Percentiles rank a stretch among this genome's conserved stretches.
These are phyloP conservation scores for Massariosphaeria phaeospora DNA, from an alignment of 495 filamentous ascomycete genomes.

Conservation along the genomic window DNA sequence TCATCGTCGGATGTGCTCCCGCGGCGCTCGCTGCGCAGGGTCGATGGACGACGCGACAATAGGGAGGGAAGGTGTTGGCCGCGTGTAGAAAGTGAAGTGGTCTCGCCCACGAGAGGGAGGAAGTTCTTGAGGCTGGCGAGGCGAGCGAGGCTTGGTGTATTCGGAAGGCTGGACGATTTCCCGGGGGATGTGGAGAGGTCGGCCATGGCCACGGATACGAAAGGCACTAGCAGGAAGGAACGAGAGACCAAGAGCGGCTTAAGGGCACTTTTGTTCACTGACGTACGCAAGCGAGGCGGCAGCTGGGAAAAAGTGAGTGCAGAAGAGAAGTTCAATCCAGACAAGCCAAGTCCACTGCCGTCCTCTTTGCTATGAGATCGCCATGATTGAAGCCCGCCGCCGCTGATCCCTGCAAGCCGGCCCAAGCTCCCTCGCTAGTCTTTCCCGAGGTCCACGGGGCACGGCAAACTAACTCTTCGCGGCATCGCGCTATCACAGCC, in stretches of 20 bases:
- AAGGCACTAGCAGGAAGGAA: too few species aligned
- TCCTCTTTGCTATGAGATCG: too few species aligned
- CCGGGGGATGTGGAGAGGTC: constrained; percentile 5
- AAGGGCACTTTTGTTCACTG: too few species aligned
- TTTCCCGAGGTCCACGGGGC: too few species aligned
- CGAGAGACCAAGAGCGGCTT: too few species aligned
- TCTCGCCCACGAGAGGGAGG: constrained; percentile 36
- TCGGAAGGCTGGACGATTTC: not conserved
- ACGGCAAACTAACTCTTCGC: too few species aligned
- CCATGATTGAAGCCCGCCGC: not conserved
- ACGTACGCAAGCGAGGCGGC: too few species aligned
- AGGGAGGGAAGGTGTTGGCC: constrained; percentile 38
- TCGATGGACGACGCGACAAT: constrained; percentile 18
- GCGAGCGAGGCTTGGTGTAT: constrained; percentile 21
- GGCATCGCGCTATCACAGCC: too few species aligned
- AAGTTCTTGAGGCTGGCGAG: constrained; percentile 37
- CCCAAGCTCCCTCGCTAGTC: constrained; percentile 1
- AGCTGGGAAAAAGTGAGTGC: too few species aligned
- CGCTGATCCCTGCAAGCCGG: not conserved
- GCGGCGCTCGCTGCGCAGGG: constrained; percentile 18
- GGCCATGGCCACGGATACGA: not conserved
- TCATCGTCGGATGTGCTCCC: constrained; percentile 16
- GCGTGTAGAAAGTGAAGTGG: constrained; percentile 33
- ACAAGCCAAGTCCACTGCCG: too few species aligned
- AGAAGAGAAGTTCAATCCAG: too few species aligned